Percentiles rank a stretch among this genome's conserved stretches.
These are phyloP conservation scores for Alternaria rosae DNA, from an alignment of 2,329 filamentous ascomycete species.

Conservation along the genomic window DNA sequence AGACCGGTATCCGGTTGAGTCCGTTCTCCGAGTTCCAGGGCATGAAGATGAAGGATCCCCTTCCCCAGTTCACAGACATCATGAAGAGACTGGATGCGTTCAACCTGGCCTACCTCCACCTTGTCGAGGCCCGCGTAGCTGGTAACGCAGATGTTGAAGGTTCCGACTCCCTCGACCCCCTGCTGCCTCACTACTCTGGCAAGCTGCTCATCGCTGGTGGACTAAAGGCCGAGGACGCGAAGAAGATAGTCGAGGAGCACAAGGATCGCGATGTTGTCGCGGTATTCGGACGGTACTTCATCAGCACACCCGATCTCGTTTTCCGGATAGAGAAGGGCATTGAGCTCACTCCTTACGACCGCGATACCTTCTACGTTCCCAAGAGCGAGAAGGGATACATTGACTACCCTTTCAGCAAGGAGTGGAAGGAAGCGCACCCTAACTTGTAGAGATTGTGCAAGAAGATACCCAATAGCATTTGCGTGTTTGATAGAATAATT, in stretches of 20 bases:
- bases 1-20: conserved; percentile 65
- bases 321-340: conserved; percentile 56
- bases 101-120: conserved; percentile 58
- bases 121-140: conserved; percentile 65
- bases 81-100: conserved; percentile 60
- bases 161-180: conserved; percentile 30
- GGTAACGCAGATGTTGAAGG: conserved; percentile 50
- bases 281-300: conserved; percentile 59
- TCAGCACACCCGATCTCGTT: conserved; percentile 59
- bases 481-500: not conserved
- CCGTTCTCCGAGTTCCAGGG: conserved; percentile 69
- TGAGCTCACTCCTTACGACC: conserved; percentile 55
- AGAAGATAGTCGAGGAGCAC: conserved; percentile 51
- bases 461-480: not conserved
- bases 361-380: conserved; percentile 55
- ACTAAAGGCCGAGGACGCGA: conserved; percentile 50
- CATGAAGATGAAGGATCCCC: conserved; percentile 69
- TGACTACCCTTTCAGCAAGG: conserved; percentile 46
- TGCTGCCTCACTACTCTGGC: conserved; percentile 34
- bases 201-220: conserved; percentile 54
- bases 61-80: conserved; percentile 69
- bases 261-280: conserved; percentile 54
- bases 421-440: conserved; percentile 19
- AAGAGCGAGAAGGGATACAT: conserved; percentile 50
- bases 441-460: not conserved